phyloP scores from a whole-genome alignment of 2,329 filamentous ascomycete species.

The Curvularia spicifera region DNA sequence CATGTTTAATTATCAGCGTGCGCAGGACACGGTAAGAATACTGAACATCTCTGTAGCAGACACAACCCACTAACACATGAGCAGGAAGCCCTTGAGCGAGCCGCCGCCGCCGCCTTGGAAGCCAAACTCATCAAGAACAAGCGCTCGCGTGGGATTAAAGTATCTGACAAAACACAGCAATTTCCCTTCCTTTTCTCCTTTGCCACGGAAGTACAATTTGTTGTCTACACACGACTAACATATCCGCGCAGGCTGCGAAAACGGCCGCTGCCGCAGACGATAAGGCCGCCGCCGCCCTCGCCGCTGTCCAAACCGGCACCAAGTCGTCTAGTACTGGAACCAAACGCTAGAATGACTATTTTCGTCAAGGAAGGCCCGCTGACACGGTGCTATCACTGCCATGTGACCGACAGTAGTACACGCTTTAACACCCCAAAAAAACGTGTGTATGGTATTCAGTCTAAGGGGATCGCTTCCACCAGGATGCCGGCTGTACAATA shows the following conservation, averaged over 20 bases:
- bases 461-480: no score
- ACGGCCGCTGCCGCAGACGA: not conserved
- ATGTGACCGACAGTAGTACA: no score
- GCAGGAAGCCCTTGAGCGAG: slow-evolving; percentile 5
- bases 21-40: slow-evolving; percentile 1
- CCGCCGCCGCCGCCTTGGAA: slow-evolving; percentile 2
- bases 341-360: not conserved
- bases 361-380: not conserved
- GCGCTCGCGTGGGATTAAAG: slow-evolving; percentile 17
- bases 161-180: slow-evolving; percentile 5
- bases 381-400: no score
- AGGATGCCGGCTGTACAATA: no score
- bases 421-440: no score
- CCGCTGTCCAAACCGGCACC: not conserved
- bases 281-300: not conserved
- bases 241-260: not conserved
- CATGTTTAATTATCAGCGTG: not conserved
- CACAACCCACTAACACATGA: not conserved
- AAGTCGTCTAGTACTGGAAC: not conserved
- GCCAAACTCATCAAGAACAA: slow-evolving; percentile 20
- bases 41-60: not conserved
- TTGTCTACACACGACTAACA: not conserved
- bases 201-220: not conserved
- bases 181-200: not conserved
- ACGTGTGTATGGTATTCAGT: no score